These are phyloP conservation scores for Aspergillus sp. DNA, from an alignment of 2,329 filamentous ascomycete genomes.

Conservation along the genomic window DNA sequence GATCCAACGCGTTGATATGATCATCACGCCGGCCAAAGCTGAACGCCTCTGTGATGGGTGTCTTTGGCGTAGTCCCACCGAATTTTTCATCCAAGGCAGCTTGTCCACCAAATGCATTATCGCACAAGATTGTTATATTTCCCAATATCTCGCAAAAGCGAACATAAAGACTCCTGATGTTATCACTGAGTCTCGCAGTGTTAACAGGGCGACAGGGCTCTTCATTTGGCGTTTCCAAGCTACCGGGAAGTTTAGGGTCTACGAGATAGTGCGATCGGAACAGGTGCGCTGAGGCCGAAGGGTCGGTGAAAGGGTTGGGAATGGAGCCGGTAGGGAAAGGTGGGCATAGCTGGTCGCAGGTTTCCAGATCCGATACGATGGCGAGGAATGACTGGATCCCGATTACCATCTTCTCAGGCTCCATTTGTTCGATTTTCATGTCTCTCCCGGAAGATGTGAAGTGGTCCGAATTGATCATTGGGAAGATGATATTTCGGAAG, in stretches of 20 bases:
- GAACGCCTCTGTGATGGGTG: conserved; percentile 91
- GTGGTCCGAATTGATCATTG: conserved; percentile 87
- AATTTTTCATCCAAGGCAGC: conserved; percentile 96
- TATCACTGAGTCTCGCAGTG: conserved; percentile 66
- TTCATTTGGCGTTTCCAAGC: conserved; percentile 31
- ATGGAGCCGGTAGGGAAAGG: conserved; percentile 73
- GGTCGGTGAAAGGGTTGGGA: conserved; percentile 37
- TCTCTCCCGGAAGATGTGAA: conserved; percentile 71
- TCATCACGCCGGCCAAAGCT: conserved; percentile 85
- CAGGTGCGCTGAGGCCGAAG: conserved; percentile 35
- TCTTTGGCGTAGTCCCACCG: conserved; percentile 81
- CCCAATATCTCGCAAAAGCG: conserved; percentile 94
- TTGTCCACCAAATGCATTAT: conserved; percentile 95
- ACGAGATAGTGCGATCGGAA: conserved; percentile 39
- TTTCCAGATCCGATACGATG: conserved; percentile 91
- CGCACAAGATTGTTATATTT: conserved; percentile 93
- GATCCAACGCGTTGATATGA: conserved; percentile 69
- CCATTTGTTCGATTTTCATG: conserved; percentile 83
- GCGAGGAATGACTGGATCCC: conserved; percentile 91
- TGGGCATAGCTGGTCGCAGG: conserved; percentile 71
- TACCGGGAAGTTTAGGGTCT: conserved; percentile 32
- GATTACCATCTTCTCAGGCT: conserved; percentile 96
- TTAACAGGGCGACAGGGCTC: conserved; percentile 53
- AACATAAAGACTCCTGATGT: conserved; percentile 79
- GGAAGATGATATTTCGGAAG: conserved; percentile 90